A percentile compares a stretch with the other conserved stretches of the same genome.
phyloP scores from a whole-genome alignment of 345 rosid species.

The Salix brachista region DNA sequence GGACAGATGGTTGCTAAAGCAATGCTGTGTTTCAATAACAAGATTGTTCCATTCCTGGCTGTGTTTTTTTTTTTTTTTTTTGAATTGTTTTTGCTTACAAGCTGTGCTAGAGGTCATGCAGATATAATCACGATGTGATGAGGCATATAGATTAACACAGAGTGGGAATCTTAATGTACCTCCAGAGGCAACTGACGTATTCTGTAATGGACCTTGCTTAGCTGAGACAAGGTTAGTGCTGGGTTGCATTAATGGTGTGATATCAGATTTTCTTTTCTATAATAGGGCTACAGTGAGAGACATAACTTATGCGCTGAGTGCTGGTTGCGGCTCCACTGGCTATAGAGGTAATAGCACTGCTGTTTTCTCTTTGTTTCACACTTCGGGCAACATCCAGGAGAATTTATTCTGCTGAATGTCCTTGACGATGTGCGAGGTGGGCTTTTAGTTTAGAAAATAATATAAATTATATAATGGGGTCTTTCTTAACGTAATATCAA shows the following conservation, averaged over 20 bases:
- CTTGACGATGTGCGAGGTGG: too few species aligned
- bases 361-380: not conserved
- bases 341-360: conserved; percentile 34
- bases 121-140: conserved; percentile 47
- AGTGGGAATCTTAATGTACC: conserved; percentile 50
- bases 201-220: conserved; percentile 54
- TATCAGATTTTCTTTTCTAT: conserved; percentile 44
- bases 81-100: not conserved
- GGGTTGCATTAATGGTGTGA: conserved; percentile 37
- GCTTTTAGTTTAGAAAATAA: too few species aligned
- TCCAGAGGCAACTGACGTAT: conserved; percentile 37
- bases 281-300: conserved; percentile 43
- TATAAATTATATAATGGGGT: too few species aligned
- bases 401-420: too few species aligned
- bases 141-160: conserved; percentile 40
- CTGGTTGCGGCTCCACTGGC: conserved; percentile 50
- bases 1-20: conserved; percentile 36
- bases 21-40: conserved; percentile 39
- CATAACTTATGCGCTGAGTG: conserved; percentile 29
- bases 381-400: too few species aligned
- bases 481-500: too few species aligned
- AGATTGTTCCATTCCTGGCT: not conserved
- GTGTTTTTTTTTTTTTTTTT: not conserved
- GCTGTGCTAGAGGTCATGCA: conserved; percentile 4
- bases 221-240: conserved; percentile 49